Evolutionary conservation across 306 rosid species (phyloP).

Genomic region (Quercus gilva): DNA sequence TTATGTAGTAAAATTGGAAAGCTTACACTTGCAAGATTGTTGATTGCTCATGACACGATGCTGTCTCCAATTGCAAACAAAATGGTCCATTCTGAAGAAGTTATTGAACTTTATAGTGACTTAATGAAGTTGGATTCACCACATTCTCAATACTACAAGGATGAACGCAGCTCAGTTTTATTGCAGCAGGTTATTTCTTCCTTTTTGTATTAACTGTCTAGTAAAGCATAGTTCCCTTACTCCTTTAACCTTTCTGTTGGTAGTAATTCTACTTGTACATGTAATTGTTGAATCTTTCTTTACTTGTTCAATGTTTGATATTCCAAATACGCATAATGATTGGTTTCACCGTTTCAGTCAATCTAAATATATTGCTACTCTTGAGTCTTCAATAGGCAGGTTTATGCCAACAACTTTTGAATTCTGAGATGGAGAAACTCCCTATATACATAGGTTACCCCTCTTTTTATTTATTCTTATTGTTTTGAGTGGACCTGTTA

Average conservation of each 20-base stretch:
- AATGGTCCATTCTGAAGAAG: constrained; percentile 49
- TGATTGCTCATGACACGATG: constrained; percentile 62
- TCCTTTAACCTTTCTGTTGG: background rate
- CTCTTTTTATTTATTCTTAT: background rate
- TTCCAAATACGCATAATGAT: background rate
- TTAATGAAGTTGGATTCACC: constrained; percentile 58
- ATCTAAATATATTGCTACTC: background rate
- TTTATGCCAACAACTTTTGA: background rate
- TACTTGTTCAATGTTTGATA: background rate
- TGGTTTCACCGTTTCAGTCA: background rate
- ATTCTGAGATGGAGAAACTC: background rate
- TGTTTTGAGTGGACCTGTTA: background rate
- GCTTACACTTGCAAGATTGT: constrained; percentile 85
- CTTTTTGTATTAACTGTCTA: constrained; percentile 15
- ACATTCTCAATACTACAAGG: constrained; percentile 69
- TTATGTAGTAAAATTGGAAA: constrained; percentile 80
- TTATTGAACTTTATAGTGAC: constrained; percentile 66
- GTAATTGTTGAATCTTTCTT: background rate
- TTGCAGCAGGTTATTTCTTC: constrained; percentile 42
- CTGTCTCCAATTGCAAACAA: constrained; percentile 40
- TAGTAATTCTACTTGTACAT: constrained; percentile 1
- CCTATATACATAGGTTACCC: background rate
- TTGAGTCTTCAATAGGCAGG: background rate
- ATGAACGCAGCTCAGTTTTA: constrained; percentile 41
- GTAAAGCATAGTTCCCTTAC: constrained; percentile 11